These are phyloP conservation scores for Purpureocillium lavendulum DNA, from an alignment of 2,329 filamentous ascomycete species.

Conservation along the genomic window DNA sequence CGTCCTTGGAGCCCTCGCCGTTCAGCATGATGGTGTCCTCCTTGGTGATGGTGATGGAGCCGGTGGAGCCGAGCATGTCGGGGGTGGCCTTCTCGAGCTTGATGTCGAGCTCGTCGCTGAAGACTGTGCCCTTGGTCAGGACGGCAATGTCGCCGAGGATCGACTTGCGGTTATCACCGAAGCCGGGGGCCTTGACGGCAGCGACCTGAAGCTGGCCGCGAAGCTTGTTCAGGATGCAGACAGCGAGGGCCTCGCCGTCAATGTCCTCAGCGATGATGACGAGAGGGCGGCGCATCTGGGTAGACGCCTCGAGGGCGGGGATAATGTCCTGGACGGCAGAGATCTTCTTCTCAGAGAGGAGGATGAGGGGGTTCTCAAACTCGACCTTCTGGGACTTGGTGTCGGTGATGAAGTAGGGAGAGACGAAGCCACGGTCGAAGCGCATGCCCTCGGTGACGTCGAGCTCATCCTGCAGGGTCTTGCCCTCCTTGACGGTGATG, in stretches of 20 bases:
- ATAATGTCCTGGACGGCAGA: conserved; percentile 98
- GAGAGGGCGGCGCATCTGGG: conserved; percentile 87
- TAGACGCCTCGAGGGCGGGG: conserved; percentile 93
- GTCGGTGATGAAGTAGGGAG: conserved; percentile 99
- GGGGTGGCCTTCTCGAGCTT: conserved; percentile 98
- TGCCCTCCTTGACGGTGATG: conserved; percentile 99
- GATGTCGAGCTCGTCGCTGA: conserved; percentile 95
- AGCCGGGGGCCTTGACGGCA: conserved; percentile 97
- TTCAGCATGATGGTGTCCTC: conserved; percentile 99
- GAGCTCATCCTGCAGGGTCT: conserved; percentile 95
- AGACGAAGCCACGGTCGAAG: conserved; percentile 98
- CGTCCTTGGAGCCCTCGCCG: conserved; percentile 90
- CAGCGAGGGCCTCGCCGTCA: conserved; percentile 93
- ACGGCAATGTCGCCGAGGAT: conserved; percentile 95
- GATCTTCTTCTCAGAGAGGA: conserved; percentile 99
- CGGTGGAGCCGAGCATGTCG: conserved; percentile 93
- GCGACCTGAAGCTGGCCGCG: conserved; percentile 98
- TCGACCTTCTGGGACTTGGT: conserved; percentile 98
- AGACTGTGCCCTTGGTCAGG: conserved; percentile 94
- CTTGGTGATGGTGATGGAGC: conserved; percentile 99
- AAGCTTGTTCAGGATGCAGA: conserved; percentile 99
- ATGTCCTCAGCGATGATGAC: conserved; percentile 99
- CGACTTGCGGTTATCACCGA: conserved; percentile 99
- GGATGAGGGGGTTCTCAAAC: conserved; percentile 98
- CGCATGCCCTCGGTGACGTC: conserved; percentile 99